Evolutionary conservation across 345 rosid genomes (phyloP), one percentile per base, ranked within the genome.

Genomic region (Melaleuca quinquenervia): DNA sequence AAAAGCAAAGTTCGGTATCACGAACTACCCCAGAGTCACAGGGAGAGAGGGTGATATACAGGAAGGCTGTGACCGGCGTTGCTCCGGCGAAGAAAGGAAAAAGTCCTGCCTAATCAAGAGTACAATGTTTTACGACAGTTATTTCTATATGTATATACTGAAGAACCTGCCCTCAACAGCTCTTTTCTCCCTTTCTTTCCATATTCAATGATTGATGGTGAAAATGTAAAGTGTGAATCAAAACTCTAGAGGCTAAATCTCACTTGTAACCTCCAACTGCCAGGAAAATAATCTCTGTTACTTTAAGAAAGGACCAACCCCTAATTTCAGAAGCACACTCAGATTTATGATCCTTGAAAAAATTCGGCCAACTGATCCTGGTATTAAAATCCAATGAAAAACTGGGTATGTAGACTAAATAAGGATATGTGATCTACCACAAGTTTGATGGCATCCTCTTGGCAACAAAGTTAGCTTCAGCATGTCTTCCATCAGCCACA

Each of bases 401-500:
- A 18, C 26, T 70, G 48, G 13, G 24, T 13, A 70, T 36, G 26
- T 36, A 70, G 78, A 70, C 78, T 20, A 70, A 21, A 70, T 70
- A 70, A 70, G 7, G 13, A 70, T 70, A 24, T 32, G 48, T 70
- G 26, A 70, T 18, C 84, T 83, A 83, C 84, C 26, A 50, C 56
- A 27, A 82, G 22, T 52, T 82, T 22, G 84, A 51, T 50, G 90
- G 87, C 89, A 94, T 93, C 88, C 93, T 96, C 94, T 92, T 93
- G 10, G 85, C 83, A 82, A 96, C 90, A 92, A 94, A 96, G 50
- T 90, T 85, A 55, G 94, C 93, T 90, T 94, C 96, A 36, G 89
- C 91, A 78, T 32, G 84, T 85, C 83, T 91, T 62, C 94, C 96
- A 76, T 88, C 93, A 76, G 89, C 90, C 88, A 90, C 91, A 50